Evolutionary conservation across 768 basidiomycete species (phyloP), one percentile per base, ranked within the genome.

Genomic region (Boletus vinaceobasis): DNA sequence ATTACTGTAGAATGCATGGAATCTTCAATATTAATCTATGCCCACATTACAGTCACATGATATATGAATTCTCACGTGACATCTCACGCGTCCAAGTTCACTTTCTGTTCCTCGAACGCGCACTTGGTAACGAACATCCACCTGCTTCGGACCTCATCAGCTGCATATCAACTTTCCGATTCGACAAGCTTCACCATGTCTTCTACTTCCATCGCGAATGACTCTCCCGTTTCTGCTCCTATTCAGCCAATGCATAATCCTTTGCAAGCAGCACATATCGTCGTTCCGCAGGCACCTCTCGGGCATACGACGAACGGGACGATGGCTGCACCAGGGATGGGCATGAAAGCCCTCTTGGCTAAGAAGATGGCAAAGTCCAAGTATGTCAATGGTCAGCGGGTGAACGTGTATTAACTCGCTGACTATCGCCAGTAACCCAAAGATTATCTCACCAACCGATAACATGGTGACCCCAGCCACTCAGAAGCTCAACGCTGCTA

Each of bases 391-490:
- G 32, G 32, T 29, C 33, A 47, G 32, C 29, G 14, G 17, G 19
- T 37, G 40, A 9, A 43, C 23, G 5, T 35, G 31, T 27, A 39
- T 39, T 29, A 2, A 50, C 35, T 33, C 47, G 35, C 52, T 58
- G 63, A 61, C 49, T 36, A 17, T 56, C 15, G 15, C 31, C 68
- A 93, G 93, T 70, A 97, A 97, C 70, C 88, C 91, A 21, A 84
- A 83, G 33, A 93, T 83, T 66, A 77, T 95, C 65, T 98, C 96
- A 17, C 96, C 96, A 3, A 97, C 96, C 9, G 96, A 99, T 71
- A 91, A 89, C 68, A 79, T 98, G 72, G 84, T 98, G 79, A 96
- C 93, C 3, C 96, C 96, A 4, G 85, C 85, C 69, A 90, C 94
- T 7, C 88, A 94, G 73, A 98, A 98, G 72, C 80, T 98, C 49